Evolutionary conservation across 495 filamentous ascomycete genomes (phyloP), one percentile per base, ranked within the genome.

Genomic region (Terfezia boudieri): DNA sequence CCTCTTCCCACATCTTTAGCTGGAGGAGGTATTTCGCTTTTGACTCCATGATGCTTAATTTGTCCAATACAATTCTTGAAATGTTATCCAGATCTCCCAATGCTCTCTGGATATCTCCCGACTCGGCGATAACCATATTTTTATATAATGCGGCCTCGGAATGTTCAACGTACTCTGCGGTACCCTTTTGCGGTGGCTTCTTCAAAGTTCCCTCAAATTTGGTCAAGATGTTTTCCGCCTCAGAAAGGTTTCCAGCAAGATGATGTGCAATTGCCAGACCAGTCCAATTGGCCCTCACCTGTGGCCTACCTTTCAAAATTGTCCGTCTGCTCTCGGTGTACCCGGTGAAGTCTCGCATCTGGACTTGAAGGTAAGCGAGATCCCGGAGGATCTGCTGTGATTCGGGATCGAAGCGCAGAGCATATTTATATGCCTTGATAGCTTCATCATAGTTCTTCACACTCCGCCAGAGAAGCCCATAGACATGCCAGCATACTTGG

Each of bases 401-500:
- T 14, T 94, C 88, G 23, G 92, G 89, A 61, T 99, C 89, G 49
- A 95, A 76, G 67, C 76, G 79, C 61, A 99, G 68, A 9, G 90
- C 90, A 66, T 88, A 92, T 60, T 88, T 88, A 72, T 99, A 99
- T 49, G 90, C 90, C 72, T 95, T 96, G 70, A 95, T 94, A 7
- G 92, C 87, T 69, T 96, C 90, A 68, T 94, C 89, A 56, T 88
- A 95, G 71, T 96, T 95, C 75, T 96, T 96, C 60, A 80, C 77
- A 26, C 85, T 78, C 35, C 89, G 79, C 67, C 88, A 95, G 41
- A 99, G 74, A 56, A 99, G 70, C n/a, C 90, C 90, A 63, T 96
- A 96, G 38, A 99, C 92, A 68, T 99, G 90, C 90, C 90, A 99
- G 71, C 88, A 95, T 60, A 96, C 86, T 68, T 96, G 92, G 58